Base-by-base conservation (phyloP, 192 early-diverging fungal genomes). In the Dissophora ornata region DNA sequence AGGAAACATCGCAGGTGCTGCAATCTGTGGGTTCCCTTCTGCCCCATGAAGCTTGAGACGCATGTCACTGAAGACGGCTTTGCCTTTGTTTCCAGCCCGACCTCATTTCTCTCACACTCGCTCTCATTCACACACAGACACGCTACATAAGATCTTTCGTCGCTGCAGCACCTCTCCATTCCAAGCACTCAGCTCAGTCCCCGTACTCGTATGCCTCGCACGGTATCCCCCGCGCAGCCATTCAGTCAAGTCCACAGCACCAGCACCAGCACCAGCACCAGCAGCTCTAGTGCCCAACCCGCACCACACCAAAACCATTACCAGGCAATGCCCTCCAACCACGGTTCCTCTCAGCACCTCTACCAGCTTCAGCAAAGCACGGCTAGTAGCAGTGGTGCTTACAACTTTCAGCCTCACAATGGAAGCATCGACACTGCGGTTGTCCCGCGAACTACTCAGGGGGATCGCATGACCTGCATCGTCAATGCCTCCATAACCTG, bases 391-490 rank as follows among this genome's bases (percentile, higher is more conserved):
- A 26, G 29, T 16, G 25, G 50, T 6, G 16, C 68, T 10, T 54
- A 60, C 36, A 53, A 26, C 52, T 62, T 70, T 59, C 68, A 70
- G 30, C 42, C 57, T 22, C 42, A 60, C 2, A 38, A 29, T 32
- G 36, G 41, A 10, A 51, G 45, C 19, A 41, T 55, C 22, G 59
- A 61, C 16, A 52, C 57, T 10, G 52, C 62, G 4, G 26, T 65
- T 32, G 45, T 61, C 18, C 73, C 73, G 33, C 73, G 73, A 62
- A 52, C 65, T 0, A 67, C 73, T n/a, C 40, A 54, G 21, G 73
- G 73, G 45, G 73, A 77, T 19, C 73, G 64, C 50, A 77, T 77
- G 73, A 67, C 73, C 32, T 77, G 73, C 36, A 77, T 77, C 45
- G 73, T 77, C 45, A 77, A 77, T 61, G 57, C 73, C 11, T 77